These are phyloP conservation scores for Hanseniaspora uvarum DNA, from an alignment of 1,139 yeast species.

Conservation along the genomic window DNA sequence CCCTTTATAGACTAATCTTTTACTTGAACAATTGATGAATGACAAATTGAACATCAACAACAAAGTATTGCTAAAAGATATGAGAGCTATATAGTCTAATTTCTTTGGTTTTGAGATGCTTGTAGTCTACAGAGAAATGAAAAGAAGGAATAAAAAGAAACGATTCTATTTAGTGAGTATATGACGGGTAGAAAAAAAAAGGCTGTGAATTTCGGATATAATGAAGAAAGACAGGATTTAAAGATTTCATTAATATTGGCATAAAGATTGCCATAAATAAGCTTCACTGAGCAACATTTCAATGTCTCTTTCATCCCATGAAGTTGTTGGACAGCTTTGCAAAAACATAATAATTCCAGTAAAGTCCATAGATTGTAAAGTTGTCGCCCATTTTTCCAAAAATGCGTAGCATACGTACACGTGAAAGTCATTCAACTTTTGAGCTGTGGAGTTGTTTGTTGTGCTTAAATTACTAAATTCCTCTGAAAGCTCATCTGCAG, in stretches of 20 bases:
- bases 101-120: neutral
- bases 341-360: conserved; percentile 85
- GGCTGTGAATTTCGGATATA: neutral
- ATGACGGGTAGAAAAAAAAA: neutral
- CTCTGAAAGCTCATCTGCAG: neutral
- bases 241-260: conserved; percentile 52
- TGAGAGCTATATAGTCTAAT: neutral
- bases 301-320: conserved; percentile 82
- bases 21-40: neutral
- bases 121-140: neutral
- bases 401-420: conserved; percentile 98
- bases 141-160: neutral
- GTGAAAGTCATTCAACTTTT: conserved; percentile 76
- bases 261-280: conserved; percentile 88
- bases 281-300: conserved; percentile 92
- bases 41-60: neutral
- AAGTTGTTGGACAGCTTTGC: conserved; percentile 75
- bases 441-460: neutral
- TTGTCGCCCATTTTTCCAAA: conserved; percentile 71
- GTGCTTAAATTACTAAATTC: neutral
- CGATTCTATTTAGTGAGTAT: no score
- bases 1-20: neutral
- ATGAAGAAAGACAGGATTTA: neutral
- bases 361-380: conserved; percentile 76
- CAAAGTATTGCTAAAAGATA: neutral